A percentile compares a stretch with the other conserved stretches of the same genome.
phyloP scores from a whole-genome alignment of 495 filamentous ascomycete genomes.

The Talaromyces thailandensis region DNA sequence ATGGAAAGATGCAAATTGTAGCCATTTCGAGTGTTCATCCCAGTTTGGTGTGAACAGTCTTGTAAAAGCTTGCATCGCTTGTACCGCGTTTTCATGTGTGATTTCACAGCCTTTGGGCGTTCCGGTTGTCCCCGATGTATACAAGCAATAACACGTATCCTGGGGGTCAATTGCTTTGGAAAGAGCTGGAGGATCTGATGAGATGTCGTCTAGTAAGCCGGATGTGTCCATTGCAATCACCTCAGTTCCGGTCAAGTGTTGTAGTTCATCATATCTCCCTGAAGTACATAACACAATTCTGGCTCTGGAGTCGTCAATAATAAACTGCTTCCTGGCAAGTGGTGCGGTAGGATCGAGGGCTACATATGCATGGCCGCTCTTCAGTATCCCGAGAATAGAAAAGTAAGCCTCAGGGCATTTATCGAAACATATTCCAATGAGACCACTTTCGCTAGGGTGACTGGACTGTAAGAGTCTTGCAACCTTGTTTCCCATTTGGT shows the following conservation, averaged over 20 bases:
- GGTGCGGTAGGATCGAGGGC: constrained; percentile 43
- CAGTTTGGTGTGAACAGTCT: constrained; percentile 51
- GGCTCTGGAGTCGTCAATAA: constrained; percentile 52
- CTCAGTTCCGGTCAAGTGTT: constrained; percentile 16
- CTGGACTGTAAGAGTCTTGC: constrained; percentile 10
- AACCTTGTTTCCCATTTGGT: constrained; percentile 14
- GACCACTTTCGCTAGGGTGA: constrained; percentile 7
- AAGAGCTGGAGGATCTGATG: constrained; percentile 16
- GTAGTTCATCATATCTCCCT: constrained; percentile 19
- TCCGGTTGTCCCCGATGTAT: constrained; percentile 76
- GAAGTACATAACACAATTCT: constrained; percentile 40
- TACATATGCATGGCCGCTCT: constrained; percentile 35
- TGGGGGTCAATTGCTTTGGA: constrained; percentile 21
- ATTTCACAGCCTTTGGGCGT: constrained; percentile 71
- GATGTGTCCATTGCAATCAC: constrained; percentile 31
- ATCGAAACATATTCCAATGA: constrained; percentile 62
- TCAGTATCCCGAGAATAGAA: constrained; percentile 68
- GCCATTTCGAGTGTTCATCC: constrained; percentile 56
- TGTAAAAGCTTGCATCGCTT: constrained; percentile 68
- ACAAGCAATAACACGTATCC: constrained; percentile 62
- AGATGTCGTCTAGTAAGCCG: constrained; percentile 13
- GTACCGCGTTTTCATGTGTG: constrained; percentile 66
- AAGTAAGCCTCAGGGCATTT: constrained; percentile 74
- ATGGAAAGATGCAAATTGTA: constrained; percentile 84
- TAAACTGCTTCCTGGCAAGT: constrained; percentile 51